Evolutionary conservation across 2,329 filamentous ascomycete genomes (phyloP).

Genomic region (Chaetomiaceae sp.): DNA sequence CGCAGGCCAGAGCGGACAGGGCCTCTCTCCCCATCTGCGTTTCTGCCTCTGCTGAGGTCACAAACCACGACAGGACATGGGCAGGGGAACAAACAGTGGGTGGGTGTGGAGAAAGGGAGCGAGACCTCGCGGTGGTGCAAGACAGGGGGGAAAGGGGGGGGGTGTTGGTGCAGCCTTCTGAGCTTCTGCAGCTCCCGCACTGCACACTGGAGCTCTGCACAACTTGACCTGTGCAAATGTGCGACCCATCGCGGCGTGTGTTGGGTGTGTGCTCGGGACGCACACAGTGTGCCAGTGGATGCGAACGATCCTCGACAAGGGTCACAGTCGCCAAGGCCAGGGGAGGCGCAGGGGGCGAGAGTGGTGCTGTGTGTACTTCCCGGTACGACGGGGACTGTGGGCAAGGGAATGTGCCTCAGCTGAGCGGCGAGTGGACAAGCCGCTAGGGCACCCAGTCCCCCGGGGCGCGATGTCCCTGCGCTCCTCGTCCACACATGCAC

Average conservation of each 20-base stretch:
- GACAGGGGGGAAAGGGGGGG: not conserved
- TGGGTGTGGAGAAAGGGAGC: conserved; percentile 1
- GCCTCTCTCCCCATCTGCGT: conserved; percentile 10
- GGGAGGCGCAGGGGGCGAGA: conserved; percentile 1
- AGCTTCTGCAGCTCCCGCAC: not conserved
- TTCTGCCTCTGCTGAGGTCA: conserved; percentile 13
- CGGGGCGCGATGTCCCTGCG: not conserved
- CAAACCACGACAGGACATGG: conserved; percentile 21
- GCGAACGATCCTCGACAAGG: conserved; percentile 25
- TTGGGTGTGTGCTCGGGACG: conserved; percentile 14
- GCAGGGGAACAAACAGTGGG: conserved; percentile 12
- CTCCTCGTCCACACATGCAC: too few relatives aligned
- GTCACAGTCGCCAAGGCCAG: conserved; percentile 14
- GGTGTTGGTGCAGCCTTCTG: too few relatives aligned
- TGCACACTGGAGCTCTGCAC: conserved; percentile 1
- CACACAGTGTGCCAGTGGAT: conserved; percentile 15
- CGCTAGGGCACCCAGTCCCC: conserved; percentile 18
- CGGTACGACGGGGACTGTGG: not conserved
- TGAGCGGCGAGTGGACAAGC: conserved; percentile 8
- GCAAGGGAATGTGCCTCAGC: not conserved
- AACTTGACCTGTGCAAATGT: conserved; percentile 9
- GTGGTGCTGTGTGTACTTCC: too few relatives aligned
- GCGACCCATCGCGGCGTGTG: conserved; percentile 4
- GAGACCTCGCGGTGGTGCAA: not conserved
- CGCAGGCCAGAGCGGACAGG: conserved; percentile 17